Base-by-base conservation (phyloP, 2,329 filamentous ascomycete species). In the Alternaria conjuncta region DNA sequence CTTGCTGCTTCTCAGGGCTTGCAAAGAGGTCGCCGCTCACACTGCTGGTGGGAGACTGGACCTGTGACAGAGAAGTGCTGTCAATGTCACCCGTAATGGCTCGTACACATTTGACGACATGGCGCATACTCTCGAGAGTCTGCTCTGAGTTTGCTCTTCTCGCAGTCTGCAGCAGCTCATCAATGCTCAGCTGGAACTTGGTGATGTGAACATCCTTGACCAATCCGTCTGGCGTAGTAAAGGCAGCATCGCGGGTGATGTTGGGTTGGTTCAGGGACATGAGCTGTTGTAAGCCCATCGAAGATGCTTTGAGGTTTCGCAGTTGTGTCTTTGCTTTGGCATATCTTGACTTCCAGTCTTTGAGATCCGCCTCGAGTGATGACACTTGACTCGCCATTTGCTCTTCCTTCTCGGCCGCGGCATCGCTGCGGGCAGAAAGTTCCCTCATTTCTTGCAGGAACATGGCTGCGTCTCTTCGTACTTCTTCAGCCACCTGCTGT, bases 171-270 rank as follows among this genome's bases (percentile, higher is more conserved):
- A 99, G 85, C 43, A 98, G 86, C 73, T 98, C 95, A 76, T 99
- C 95, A 65, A 99, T 92, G 21, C 94, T 88, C 64, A 98, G 90
- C 79, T 99, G 96, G 83, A 97, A 98, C 75, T 93, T 94, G 55
- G 95, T 97, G 69, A 99, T 89, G 77, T 97, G 92, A 12, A 97
- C 87, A 79, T 97, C 96, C 81, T 92, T 94, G 71, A 99, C 89
- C 21, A 96, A 79, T 6, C 96, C 96, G 63, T 89, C 87, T 12
- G 90, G 87, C 41, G 91, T 86, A 21, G 88, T 86, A 68, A 96
- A 90, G 25, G 86, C 88, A 74, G 87, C 87, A 56, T 92, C 89
- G 55, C 87, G 87, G 44, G 89, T 81, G 66, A 89, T 87, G 68
- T 86, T 88, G 54, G 87, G 88, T n/a, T 90, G 89, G 69, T 95